Evolutionary conservation across 148 eudicot species (phyloP).

Genomic region (Linanthus parryae): DNA sequence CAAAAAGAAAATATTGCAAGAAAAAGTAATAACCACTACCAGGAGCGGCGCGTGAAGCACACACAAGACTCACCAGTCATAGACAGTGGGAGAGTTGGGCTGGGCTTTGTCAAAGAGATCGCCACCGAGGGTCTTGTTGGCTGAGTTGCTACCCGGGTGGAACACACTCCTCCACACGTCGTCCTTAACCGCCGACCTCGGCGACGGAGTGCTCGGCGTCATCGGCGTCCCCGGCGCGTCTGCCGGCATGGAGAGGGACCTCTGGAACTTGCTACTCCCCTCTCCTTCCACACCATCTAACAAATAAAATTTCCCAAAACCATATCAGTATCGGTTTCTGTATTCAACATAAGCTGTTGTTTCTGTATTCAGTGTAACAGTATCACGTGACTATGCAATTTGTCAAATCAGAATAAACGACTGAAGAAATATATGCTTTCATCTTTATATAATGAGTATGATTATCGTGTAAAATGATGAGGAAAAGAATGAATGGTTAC

Average conservation of each 20-base stretch:
- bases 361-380: too few relatives aligned
- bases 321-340: too few relatives aligned
- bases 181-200: constrained; percentile 37
- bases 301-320: too few relatives aligned
- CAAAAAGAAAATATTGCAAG: too few relatives aligned
- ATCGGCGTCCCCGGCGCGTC: constrained; percentile 44
- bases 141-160: constrained; percentile 77
- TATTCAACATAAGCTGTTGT: too few relatives aligned
- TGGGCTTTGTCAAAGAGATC: constrained; percentile 58
- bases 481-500: too few relatives aligned
- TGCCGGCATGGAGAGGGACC: constrained; percentile 49
- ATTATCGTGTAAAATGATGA: too few relatives aligned
- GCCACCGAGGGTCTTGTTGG: constrained; percentile 53
- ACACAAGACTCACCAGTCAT: constrained; percentile 64
- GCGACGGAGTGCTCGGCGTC: constrained; percentile 47
- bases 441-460: too few relatives aligned
- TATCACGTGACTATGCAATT: too few relatives aligned
- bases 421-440: too few relatives aligned
- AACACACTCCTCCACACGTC: constrained; percentile 97
- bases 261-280: constrained; percentile 27
- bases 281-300: constrained; percentile 23
- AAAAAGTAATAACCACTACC: too few relatives aligned
- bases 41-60: neutral
- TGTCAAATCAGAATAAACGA: too few relatives aligned
- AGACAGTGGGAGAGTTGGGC: constrained; percentile 71